Evolutionary conservation across 352 stramenopile species (phyloP).

Genomic region (Pythium aristosporum): DNA sequence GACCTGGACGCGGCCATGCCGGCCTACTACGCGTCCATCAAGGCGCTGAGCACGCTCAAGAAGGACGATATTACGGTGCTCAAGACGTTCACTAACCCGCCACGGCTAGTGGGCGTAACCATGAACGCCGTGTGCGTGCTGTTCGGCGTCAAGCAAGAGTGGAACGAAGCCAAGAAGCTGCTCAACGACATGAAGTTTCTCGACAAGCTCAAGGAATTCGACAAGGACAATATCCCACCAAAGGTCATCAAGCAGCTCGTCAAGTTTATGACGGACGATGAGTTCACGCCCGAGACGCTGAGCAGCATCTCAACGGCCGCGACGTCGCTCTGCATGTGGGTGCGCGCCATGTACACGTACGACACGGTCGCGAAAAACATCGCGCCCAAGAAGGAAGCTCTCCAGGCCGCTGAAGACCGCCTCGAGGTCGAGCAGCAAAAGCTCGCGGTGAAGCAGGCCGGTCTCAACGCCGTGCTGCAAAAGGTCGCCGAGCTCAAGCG

Average conservation of each 20-base stretch:
- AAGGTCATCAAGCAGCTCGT: slow-evolving; percentile 89
- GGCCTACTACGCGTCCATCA: slow-evolving; percentile 90
- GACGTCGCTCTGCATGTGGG: slow-evolving; percentile 94
- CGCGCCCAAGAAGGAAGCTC: slow-evolving; percentile 90
- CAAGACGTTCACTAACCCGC: slow-evolving; percentile 92
- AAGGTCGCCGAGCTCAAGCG: slow-evolving; percentile 89
- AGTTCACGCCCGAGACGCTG: slow-evolving; percentile 91
- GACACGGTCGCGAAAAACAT: slow-evolving; percentile 93
- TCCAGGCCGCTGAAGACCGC: slow-evolving; percentile 85
- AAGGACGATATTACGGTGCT: slow-evolving; percentile 92
- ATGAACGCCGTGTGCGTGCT: slow-evolving; percentile 93
- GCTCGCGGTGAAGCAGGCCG: slow-evolving; percentile 87
- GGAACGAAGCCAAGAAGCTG: slow-evolving; percentile 91
- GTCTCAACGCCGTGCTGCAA: slow-evolving; percentile 72
- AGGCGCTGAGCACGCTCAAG: slow-evolving; percentile 89
- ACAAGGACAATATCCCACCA: slow-evolving; percentile 87
- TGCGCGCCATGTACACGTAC: slow-evolving; percentile 93
- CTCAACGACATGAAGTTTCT: slow-evolving; percentile 93
- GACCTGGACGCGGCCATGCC: slow-evolving; percentile 93
- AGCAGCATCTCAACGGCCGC: slow-evolving; percentile 88
- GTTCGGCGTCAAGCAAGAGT: slow-evolving; percentile 87
- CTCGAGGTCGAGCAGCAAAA: slow-evolving; percentile 85
- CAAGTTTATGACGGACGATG: slow-evolving; percentile 88
- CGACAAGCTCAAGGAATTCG: slow-evolving; percentile 85
- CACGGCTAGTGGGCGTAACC: slow-evolving; percentile 85